Base-by-base conservation (phyloP, 176 grass and related monocot genomes). In the Poa annua region DNA sequence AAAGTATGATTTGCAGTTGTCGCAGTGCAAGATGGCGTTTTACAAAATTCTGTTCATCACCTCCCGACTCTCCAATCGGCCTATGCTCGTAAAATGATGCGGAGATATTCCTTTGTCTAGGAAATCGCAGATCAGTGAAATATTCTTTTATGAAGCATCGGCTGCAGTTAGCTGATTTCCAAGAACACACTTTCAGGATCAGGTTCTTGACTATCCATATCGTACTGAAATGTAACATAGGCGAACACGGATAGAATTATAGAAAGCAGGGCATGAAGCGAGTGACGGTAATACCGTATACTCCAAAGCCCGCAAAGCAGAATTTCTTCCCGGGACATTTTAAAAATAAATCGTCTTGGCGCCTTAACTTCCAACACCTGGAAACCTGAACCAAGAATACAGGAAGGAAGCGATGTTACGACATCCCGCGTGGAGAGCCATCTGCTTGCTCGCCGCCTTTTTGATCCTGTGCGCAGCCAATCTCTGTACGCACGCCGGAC, bases 391-490 rank as follows among this genome's bases (percentile, higher is more conserved):
- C 34, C 35, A 62, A 81, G 70, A 85, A 85, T 42, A 73, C 48
- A 24, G 32, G 44, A 32, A 24, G 32, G 44, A 32, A 49, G 61
- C 80, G 12, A 88, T 91, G 89, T 3, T 34, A 7, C 33, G 62
- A 24, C 42, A 29, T 59, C 78, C 24, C 1, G 17, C 56, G 41
- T 51, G 52, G 78, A 24, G 42, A 55, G 66, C 29, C 11, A 67
- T 63, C 51, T 49, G 21, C 61, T 41, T 89, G 16, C 65, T 67
- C 8, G 78, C 78, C 38, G n/a, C 33, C 39, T 88, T 50, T 17
- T 16, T 91, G 64, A 25, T 79, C 82, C 72, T 91, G 4, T 85
- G 53, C 77, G 26, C 73, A 5, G 66, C 3, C 29, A 35, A 5
- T n/a, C 55, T 74, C 35, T 22, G 78, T 10, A 64, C 62, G 13